phyloP scores from a whole-genome alignment of 192 early-diverging fungal species.

The Coemansia sp. region DNA sequence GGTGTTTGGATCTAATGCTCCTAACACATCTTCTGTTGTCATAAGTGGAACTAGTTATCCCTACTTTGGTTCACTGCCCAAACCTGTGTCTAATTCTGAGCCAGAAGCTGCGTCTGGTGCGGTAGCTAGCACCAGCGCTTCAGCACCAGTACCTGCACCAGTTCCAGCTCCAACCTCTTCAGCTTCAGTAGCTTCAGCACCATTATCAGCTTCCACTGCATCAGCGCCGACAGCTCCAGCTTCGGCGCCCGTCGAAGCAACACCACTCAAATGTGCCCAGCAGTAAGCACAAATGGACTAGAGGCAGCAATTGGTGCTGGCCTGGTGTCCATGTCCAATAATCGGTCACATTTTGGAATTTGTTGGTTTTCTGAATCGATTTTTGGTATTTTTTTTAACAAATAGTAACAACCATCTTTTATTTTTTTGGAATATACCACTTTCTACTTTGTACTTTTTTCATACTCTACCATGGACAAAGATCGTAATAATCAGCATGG shows the following conservation, averaged over 20 bases:
- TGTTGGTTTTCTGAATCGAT: neutral
- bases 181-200: neutral
- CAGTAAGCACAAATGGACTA: too few relatives aligned
- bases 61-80: neutral
- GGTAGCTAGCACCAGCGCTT: neutral
- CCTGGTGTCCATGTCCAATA: neutral
- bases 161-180: too few relatives aligned
- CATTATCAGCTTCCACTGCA: neutral
- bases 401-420: neutral
- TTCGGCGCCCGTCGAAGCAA: too few relatives aligned
- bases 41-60: neutral
- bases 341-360: neutral
- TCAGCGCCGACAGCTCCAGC: neutral
- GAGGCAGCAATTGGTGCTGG: too few relatives aligned
- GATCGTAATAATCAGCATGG: neutral
- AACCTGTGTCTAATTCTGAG: neutral
- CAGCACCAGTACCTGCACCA: too few relatives aligned
- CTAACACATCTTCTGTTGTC: neutral
- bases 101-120: neutral
- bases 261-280: too few relatives aligned
- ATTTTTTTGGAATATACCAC: neutral
- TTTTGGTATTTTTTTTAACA: neutral
- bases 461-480: neutral
- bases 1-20: neutral
- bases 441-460: neutral